phyloP scores from a whole-genome alignment of 2,329 filamentous ascomycete genomes.

The Neurospora sp. region DNA sequence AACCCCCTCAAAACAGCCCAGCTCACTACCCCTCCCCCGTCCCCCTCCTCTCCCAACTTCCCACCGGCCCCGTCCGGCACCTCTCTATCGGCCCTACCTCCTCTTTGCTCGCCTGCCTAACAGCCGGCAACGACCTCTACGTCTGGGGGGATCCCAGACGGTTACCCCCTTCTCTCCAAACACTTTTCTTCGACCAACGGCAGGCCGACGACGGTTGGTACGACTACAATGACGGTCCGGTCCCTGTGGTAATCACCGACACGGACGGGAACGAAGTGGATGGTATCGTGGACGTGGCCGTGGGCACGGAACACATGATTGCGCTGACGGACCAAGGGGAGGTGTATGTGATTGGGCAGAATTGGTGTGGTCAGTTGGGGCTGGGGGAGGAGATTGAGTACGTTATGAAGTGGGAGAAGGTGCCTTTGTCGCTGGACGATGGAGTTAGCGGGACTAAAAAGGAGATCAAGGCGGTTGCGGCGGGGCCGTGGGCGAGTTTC shows the following conservation, averaged over 20 bases:
- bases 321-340: conserved; percentile 38
- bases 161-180: conserved; percentile 21
- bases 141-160: conserved; percentile 44
- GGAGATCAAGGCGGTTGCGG: conserved; percentile 32
- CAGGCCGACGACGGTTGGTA: background rate
- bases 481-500: conserved; percentile 41
- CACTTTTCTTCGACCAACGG: conserved; percentile 17
- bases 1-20: conserved; percentile 23
- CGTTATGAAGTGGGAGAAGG: conserved; percentile 26
- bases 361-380: conserved; percentile 51
- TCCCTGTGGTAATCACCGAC: conserved; percentile 35
- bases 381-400: conserved; percentile 17
- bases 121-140: conserved; percentile 48
- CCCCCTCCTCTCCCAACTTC: conserved; percentile 40
- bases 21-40: conserved; percentile 37
- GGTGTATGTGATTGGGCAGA: conserved; percentile 47
- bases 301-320: conserved; percentile 51
- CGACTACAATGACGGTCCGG: conserved; percentile 21
- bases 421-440: conserved; percentile 20
- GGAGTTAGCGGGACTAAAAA: conserved; percentile 11
- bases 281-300: conserved; percentile 46
- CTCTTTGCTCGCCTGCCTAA: conserved; percentile 40
- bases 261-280: conserved; percentile 37
- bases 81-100: conserved; percentile 28
- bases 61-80: conserved; percentile 39